These are phyloP conservation scores for Coemansia sp. DNA, from an alignment of 192 early-diverging fungal genomes.

Conservation along the genomic window DNA sequence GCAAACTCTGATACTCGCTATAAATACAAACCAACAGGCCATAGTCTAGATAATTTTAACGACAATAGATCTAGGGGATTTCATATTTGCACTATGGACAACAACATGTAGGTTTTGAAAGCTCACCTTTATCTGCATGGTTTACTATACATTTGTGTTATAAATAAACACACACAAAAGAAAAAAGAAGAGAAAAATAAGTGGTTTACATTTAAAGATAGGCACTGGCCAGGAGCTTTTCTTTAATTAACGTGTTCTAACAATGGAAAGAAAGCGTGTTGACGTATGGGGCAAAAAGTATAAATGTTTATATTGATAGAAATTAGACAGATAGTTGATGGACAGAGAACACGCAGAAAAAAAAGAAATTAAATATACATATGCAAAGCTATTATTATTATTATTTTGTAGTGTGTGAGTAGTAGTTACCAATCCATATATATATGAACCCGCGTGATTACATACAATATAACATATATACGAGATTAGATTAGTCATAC, in stretches of 20 bases:
- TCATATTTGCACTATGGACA: background rate
- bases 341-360: too few species aligned
- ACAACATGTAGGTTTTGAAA: background rate
- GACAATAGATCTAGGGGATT: background rate
- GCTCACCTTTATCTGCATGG: background rate
- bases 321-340: too few species aligned
- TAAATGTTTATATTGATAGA: too few species aligned
- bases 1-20: conserved; percentile 8
- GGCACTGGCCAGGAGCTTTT: background rate
- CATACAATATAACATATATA: background rate
- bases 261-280: too few species aligned
- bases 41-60: background rate
- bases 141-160: background rate
- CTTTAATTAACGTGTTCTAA: too few species aligned
- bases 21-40: background rate
- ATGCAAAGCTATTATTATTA: background rate
- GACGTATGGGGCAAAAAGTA: too few species aligned
- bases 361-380: too few species aligned
- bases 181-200: background rate
- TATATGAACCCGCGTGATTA: too few species aligned
- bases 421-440: background rate
- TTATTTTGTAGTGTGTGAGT: background rate
- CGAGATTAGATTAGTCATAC: background rate
- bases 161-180: background rate
- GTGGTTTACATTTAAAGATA: background rate